Base-by-base conservation (phyloP, 73 alveolate genomes). In the Blepharisma stoltei region DNA sequence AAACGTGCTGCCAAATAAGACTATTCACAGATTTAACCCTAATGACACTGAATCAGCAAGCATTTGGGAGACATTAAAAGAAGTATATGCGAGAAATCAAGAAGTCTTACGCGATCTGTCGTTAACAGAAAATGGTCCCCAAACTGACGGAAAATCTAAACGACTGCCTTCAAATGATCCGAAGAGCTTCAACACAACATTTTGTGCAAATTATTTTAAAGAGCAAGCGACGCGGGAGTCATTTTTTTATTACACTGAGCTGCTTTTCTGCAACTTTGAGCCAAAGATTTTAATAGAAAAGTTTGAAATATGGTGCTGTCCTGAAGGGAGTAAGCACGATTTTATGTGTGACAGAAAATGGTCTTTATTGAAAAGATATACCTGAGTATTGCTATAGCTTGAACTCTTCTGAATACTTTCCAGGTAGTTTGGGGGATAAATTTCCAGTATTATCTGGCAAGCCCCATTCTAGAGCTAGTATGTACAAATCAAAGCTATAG, bases 291-390 rank as follows among this genome's bases (percentile, higher is more conserved):
- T 52, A 52, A 14, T 11, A 14, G 23, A 52, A 52, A 52, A 52
- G 66, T 52, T 52, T 20, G 23, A 52, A 14, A 14, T 52, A 14
- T 20, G n/a, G n/a, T 52, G 66, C 23, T 52, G 66, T 52, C 27
- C n/a, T 52, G 66, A n/a, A 68, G 37, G 78, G 78, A 68, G 67
- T 14, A 68, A 68, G 45, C 41, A 32, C 41, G 41, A 32, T 3
- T 32, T 32, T 32, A 32, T 32, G 41, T 32, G 41, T 3, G 41
- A 32, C 41, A 32, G 41, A 32, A 32, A 32, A 32, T 32, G 41
- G 41, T 32, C 41, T 32, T 32, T 32, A 32, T 32, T 32, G 41
- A 32, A 32, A 32, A 32, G 41, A 32, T 32, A 32, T n/a, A n/a
- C n/a, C n/a, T n/a, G n/a, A n/a, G n/a, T n/a, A n/a, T n/a, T n/a